Evolutionary conservation across 371 early-diverging fungal genomes (phyloP).

Genomic region (Mucor lusitanicus): DNA sequence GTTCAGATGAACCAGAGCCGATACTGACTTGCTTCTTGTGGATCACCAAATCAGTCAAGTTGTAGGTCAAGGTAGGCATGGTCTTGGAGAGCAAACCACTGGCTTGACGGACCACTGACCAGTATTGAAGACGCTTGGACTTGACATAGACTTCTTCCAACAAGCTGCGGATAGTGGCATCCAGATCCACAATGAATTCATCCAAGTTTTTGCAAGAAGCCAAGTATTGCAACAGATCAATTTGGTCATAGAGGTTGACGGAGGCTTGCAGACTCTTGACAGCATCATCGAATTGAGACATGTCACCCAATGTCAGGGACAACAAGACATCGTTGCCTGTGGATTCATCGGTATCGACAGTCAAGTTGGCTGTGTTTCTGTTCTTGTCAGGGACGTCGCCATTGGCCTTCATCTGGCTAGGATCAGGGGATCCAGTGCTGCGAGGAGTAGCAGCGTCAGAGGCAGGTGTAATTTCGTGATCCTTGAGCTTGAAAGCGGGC

Average conservation of each 20-base stretch:
- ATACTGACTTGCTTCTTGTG: conserved; percentile 81
- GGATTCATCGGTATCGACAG: not conserved
- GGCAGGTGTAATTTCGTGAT: conserved; percentile 40
- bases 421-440: conserved; percentile 6
- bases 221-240: conserved; percentile 80
- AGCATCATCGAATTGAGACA: conserved; percentile 63
- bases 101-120: conserved; percentile 84
- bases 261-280: conserved; percentile 63
- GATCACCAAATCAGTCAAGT: conserved; percentile 82
- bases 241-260: conserved; percentile 82
- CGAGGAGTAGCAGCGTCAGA: conserved; percentile 1
- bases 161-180: conserved; percentile 64
- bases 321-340: conserved; percentile 34
- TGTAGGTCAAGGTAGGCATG: conserved; percentile 76
- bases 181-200: conserved; percentile 48
- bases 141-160: conserved; percentile 85
- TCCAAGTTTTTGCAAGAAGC: conserved; percentile 70
- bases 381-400: not conserved
- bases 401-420: not conserved
- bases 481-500: conserved; percentile 53
- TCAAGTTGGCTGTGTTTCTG: not conserved
- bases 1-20: conserved; percentile 71
- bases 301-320: conserved; percentile 71
- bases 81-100: conserved; percentile 79
- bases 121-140: conserved; percentile 71